Evolutionary conservation across 306 rosid genomes (phyloP).

Genomic region (apple (Malus domestica)): DNA sequence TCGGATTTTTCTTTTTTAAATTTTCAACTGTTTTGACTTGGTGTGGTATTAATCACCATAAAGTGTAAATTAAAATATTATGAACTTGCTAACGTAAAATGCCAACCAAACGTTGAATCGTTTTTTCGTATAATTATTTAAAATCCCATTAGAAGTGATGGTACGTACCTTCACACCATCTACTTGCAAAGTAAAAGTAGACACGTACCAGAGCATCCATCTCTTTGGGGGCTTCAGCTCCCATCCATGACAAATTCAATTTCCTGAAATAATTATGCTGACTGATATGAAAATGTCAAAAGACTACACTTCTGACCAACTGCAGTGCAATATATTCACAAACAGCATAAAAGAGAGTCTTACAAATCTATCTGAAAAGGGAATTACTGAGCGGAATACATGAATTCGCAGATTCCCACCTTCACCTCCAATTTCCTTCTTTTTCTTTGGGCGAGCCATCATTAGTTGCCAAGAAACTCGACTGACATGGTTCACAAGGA

Average conservation of each 20-base stretch:
- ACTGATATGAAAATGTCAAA: background rate
- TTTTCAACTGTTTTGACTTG: background rate
- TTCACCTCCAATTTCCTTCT: slow-evolving; percentile 33
- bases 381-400: no score
- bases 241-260: slow-evolving; percentile 78
- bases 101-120: background rate
- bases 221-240: slow-evolving; percentile 55
- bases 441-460: slow-evolving; percentile 43
- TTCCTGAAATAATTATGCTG: slow-evolving; percentile 51
- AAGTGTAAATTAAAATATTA: background rate
- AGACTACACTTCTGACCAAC: background rate
- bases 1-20: no score
- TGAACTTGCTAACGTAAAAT: background rate
- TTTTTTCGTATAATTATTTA: background rate
- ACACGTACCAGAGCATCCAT: slow-evolving; percentile 54
- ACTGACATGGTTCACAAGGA: slow-evolving; percentile 36
- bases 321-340: background rate
- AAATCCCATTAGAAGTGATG: no score
- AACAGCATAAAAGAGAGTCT: slow-evolving; percentile 25
- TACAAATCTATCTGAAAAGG: no score
- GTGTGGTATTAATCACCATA: background rate
- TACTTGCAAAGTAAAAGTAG: slow-evolving; percentile 20
- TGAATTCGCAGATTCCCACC: background rate
- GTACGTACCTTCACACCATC: no score
- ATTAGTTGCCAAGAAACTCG: slow-evolving; percentile 79